Base-by-base conservation (phyloP, 2,329 filamentous ascomycete species). In the Aspergillus quadricinctus region DNA sequence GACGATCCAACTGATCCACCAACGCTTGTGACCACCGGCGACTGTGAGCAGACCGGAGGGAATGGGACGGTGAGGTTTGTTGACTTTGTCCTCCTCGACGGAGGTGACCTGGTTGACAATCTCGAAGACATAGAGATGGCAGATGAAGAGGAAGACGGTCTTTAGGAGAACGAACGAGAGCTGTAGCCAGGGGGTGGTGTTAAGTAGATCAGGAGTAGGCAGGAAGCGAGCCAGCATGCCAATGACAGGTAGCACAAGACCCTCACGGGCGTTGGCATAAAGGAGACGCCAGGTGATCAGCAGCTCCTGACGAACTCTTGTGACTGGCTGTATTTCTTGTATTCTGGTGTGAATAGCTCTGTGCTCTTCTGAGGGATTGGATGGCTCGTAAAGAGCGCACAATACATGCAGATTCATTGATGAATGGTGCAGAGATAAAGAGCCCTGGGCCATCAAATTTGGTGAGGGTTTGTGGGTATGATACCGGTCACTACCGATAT, bases 71-170 rank as follows among this genome's bases (percentile, higher is more conserved):
- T 46, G 37, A 9, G 53, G 53, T 23, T 55, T 55, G 40, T 55
- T 55, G 29, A 43, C 11, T 21, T 23, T n/a, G 40, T 55, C 53
- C 40, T 55, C 53, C 1, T 50, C 48, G 35, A 51, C 11, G 19
- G 48, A 51, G 27, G 45, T 35, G 28, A 28, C 40, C 41, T 55
- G 53, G 48, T 55, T 55, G 35, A 49, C 53, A n/a, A 55, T 51
- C 14, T 55, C 53, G 21, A 55, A 55, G 17, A 55, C 48, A 40
- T 55, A 55, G 40, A 54, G 48, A 48, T 55, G 48, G 40, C 53
- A 50, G 37, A 48, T 14, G 9, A 55, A 55, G 53, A 48, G 43
- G 19, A 35, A 3, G 48, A 46, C 19, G 14, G 53, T 55, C 27
- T 55, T 55, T 11, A 31, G 3, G 19, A 55, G 35, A 21, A 55